phyloP scores from a whole-genome alignment of 2,329 filamentous ascomycete species.

The Ophiognomonia clavigignenti-juglandacearum region DNA sequence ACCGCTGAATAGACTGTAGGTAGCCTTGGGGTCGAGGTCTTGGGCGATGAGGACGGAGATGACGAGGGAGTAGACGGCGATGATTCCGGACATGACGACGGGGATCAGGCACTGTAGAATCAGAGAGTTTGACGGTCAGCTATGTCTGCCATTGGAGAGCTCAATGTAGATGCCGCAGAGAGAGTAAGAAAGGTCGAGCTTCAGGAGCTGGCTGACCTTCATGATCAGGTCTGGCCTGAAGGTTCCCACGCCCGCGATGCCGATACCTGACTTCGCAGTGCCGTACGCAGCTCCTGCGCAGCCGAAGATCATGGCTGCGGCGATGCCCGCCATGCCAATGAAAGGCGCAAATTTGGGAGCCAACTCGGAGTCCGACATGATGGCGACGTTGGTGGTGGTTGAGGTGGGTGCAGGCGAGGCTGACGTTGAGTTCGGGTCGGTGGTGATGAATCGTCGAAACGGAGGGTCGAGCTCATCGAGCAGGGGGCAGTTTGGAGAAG shows the following conservation, averaged over 20 bases:
- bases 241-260: conserved; percentile 79
- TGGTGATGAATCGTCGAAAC: background rate
- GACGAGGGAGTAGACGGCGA: conserved; percentile 95
- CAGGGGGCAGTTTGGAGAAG: too few species aligned
- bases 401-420: background rate
- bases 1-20: conserved; percentile 84
- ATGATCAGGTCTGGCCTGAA: conserved; percentile 86
- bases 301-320: conserved; percentile 78
- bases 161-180: background rate
- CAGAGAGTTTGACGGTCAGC: background rate
- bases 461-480: too few species aligned
- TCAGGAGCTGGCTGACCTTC: conserved; percentile 56
- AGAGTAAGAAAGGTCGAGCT: background rate
- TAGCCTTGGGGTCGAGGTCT: conserved; percentile 67
- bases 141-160: too few species aligned
- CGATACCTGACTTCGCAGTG: conserved; percentile 83
- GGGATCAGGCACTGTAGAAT: conserved; percentile 67
- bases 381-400: background rate
- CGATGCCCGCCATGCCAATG: conserved; percentile 84
- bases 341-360: conserved; percentile 82
- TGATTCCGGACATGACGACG: conserved; percentile 98
- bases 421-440: background rate
- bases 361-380: conserved; percentile 54
- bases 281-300: conserved; percentile 79
- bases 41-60: conserved; percentile 93